These are phyloP conservation scores for Fusarium marasasianum DNA, from an alignment of 2,329 filamentous ascomycete species.

Conservation along the genomic window DNA sequence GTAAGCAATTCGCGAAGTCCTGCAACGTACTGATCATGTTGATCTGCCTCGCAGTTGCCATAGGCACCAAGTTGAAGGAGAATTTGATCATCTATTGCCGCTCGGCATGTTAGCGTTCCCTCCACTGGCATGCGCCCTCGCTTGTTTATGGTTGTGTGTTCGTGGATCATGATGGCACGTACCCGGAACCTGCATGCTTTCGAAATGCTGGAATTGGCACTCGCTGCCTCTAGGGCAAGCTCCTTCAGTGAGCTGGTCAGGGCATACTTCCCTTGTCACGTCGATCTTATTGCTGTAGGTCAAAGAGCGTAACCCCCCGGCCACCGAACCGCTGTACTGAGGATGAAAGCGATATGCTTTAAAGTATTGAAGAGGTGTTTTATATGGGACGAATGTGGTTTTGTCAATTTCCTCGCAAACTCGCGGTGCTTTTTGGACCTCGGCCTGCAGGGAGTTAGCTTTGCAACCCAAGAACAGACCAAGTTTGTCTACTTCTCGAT, in stretches of 20 bases:
- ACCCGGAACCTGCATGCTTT: constrained; percentile 51
- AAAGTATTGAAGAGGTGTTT: constrained; percentile 84
- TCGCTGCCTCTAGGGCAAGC: constrained; percentile 74
- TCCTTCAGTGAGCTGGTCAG: constrained; percentile 74
- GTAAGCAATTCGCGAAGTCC: constrained; percentile 71
- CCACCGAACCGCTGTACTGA: constrained; percentile 72
- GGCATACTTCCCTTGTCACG: constrained; percentile 76
- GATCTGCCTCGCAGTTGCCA: constrained; percentile 69
- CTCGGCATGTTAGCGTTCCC: constrained; percentile 59
- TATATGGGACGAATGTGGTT: constrained; percentile 68
- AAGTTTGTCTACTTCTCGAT: constrained; percentile 57
- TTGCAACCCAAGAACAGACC: constrained; percentile 5
- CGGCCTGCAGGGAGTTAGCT: constrained; percentile 38
- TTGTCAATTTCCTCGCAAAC: constrained; percentile 4
- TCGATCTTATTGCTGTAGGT: constrained; percentile 96
- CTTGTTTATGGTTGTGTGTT: constrained; percentile 28
- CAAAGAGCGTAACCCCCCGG: constrained; percentile 84
- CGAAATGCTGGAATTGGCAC: constrained; percentile 84
- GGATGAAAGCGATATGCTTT: constrained; percentile 92
- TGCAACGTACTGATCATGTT: constrained; percentile 68
- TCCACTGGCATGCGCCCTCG: constrained; percentile 41
- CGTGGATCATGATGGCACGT: constrained; percentile 40
- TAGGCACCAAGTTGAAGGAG: constrained; percentile 76
- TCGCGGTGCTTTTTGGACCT: constrained; percentile 1
- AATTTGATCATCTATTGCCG: constrained; percentile 73